Evolutionary conservation across 768 basidiomycete species (phyloP).

Genomic region (Megacollybia marginata): DNA sequence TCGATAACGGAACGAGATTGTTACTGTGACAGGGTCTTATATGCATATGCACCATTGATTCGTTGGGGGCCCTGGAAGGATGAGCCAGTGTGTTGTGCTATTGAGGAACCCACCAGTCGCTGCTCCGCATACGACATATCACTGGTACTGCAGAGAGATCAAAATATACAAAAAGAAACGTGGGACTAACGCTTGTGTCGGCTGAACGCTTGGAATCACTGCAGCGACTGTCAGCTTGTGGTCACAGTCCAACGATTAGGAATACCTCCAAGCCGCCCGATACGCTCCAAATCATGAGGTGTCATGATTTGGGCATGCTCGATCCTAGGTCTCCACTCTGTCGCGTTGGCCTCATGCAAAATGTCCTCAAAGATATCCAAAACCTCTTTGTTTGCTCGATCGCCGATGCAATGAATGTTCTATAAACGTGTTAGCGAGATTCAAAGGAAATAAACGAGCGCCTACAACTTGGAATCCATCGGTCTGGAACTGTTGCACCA

Average conservation of each 20-base stretch:
- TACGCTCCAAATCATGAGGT: slow-evolving; percentile 56
- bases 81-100: not conserved
- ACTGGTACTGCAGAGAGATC: slow-evolving; percentile 47
- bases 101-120: slow-evolving; percentile 46
- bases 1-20: slow-evolving; percentile 10
- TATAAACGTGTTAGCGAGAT: slow-evolving; percentile 19
- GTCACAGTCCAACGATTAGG: slow-evolving; percentile 1
- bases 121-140: slow-evolving; percentile 92
- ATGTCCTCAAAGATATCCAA: slow-evolving; percentile 78
- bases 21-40: slow-evolving; percentile 68
- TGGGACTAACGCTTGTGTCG: slow-evolving; percentile 72
- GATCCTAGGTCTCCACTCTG: slow-evolving; percentile 64
- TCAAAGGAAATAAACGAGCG: not conserved
- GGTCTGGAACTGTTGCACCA: slow-evolving; percentile 58
- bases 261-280: slow-evolving; percentile 68
- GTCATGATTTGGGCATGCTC: slow-evolving; percentile 93
- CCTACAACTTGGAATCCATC: slow-evolving; percentile 83
- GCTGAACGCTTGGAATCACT: slow-evolving; percentile 92
- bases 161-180: not conserved
- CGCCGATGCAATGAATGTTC: slow-evolving; percentile 89
- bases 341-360: slow-evolving; percentile 33
- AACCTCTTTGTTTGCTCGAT: slow-evolving; percentile 77
- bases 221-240: not conserved
- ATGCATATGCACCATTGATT: slow-evolving; percentile 87
- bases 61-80: slow-evolving; percentile 63